Evolutionary conservation across 257 asterid species (phyloP).

Genomic region (Scutellaria baicalensis): DNA sequence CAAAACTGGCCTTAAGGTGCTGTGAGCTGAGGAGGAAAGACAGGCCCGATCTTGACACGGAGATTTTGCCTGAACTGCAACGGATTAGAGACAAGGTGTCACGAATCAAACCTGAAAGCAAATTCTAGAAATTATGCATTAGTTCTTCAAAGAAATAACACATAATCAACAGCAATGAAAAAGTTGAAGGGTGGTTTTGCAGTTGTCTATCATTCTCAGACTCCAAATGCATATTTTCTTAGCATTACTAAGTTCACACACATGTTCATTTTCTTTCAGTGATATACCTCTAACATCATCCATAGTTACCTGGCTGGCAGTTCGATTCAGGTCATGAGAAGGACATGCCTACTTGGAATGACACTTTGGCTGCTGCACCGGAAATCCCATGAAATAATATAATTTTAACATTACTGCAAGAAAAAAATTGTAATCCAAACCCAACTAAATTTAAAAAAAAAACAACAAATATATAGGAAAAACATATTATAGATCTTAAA

Average conservation of each 20-base stretch:
- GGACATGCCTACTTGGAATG: no score
- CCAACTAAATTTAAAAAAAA: no score
- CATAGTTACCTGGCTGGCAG: not conserved
- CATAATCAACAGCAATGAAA: not conserved
- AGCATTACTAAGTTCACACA: not conserved
- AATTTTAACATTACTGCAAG: no score
- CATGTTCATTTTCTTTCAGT: not conserved
- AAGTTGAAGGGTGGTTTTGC: not conserved
- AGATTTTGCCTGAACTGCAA: slow-evolving; percentile 60
- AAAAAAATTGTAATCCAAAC: no score
- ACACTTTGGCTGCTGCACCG: no score
- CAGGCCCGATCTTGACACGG: slow-evolving; percentile 74
- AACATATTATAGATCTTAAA: no score
- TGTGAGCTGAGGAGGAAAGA: slow-evolving; percentile 82
- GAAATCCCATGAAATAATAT: no score
- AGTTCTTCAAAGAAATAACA: slow-evolving; percentile 3
- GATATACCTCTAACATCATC: not conserved
- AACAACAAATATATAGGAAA: no score
- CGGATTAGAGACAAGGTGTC: slow-evolving; percentile 43
- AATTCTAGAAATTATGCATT: slow-evolving; percentile 12
- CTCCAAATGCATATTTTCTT: not conserved
- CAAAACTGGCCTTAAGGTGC: slow-evolving; percentile 63
- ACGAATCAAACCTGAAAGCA: slow-evolving; percentile 10
- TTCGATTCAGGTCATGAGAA: not conserved
- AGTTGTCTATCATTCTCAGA: not conserved